phyloP scores from a whole-genome alignment of 495 filamentous ascomycete species.

The Lophiotrema nucula region DNA sequence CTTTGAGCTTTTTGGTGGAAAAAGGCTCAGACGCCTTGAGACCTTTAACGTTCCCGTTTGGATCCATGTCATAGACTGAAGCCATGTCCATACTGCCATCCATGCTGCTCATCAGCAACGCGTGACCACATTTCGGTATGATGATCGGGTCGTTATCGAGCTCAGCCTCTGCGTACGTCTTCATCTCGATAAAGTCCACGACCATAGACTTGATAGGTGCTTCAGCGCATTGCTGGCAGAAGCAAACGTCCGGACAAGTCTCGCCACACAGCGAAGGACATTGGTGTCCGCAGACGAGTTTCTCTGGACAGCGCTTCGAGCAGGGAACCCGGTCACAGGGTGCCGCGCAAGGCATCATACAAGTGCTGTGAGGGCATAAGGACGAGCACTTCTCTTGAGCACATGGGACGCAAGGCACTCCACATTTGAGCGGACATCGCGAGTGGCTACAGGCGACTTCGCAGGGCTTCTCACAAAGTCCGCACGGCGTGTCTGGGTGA shows the following conservation, averaged over 20 bases:
- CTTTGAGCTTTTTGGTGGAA: slow-evolving; percentile 51
- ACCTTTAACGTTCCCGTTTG: slow-evolving; percentile 45
- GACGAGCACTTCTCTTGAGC: slow-evolving; percentile 56
- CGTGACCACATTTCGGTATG: slow-evolving; percentile 65
- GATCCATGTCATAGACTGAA: slow-evolving; percentile 56
- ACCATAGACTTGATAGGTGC: slow-evolving; percentile 45
- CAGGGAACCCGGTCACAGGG: slow-evolving; percentile 67
- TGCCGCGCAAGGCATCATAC: slow-evolving; percentile 63
- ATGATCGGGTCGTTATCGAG: slow-evolving; percentile 60
- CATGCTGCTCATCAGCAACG: slow-evolving; percentile 60
- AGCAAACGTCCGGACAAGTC: slow-evolving; percentile 47
- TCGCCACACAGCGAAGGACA: slow-evolving; percentile 33
- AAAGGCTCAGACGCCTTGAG: slow-evolving; percentile 51
- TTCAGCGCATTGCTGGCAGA: slow-evolving; percentile 29
- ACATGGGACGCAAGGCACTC: slow-evolving; percentile 66
- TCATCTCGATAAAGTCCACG: slow-evolving; percentile 55
- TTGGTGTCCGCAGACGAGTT: slow-evolving; percentile 55
- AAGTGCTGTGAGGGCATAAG: slow-evolving; percentile 53
- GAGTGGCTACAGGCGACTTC: slow-evolving; percentile 64
- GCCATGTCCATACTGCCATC: slow-evolving; percentile 65
- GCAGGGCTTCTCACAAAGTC: slow-evolving; percentile 55
- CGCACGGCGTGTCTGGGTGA: slow-evolving; percentile 55
- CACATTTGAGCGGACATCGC: slow-evolving; percentile 56
- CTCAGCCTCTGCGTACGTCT: slow-evolving; percentile 52
- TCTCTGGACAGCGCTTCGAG: slow-evolving; percentile 57